phyloP scores from a whole-genome alignment of 768 basidiomycete species.

The Kwoniella sp. region DNA sequence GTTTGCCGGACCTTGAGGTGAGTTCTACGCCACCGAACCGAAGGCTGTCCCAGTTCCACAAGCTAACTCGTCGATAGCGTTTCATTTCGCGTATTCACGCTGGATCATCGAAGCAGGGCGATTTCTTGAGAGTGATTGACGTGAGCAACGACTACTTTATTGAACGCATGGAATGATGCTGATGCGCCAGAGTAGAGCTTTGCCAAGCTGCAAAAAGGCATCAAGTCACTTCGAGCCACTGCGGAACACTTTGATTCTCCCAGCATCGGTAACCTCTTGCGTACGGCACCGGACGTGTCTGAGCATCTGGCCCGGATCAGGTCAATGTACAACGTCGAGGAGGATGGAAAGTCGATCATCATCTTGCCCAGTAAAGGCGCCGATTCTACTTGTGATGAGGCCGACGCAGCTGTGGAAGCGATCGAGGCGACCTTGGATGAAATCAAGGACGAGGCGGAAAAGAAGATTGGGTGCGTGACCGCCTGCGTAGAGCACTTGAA shows the following conservation, averaged over 20 bases:
- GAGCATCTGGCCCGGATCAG: conserved; percentile 69
- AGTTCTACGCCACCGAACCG: no score
- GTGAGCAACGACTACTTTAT: conserved; percentile 54
- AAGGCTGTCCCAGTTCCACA: no score
- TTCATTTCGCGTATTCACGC: conserved; percentile 93
- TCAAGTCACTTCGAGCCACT: conserved; percentile 61
- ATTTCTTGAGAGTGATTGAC: conserved; percentile 76
- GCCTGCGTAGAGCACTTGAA: background rate
- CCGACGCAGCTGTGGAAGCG: conserved; percentile 64
- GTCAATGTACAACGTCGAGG: conserved; percentile 59
- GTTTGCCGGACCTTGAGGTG: conserved; percentile 64
- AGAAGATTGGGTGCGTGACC: conserved; percentile 31
- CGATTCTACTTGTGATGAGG: conserved; percentile 75
- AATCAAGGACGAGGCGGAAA: conserved; percentile 63
- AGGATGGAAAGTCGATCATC: conserved; percentile 51
- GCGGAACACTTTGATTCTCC: conserved; percentile 72
- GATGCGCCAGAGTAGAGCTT: conserved; percentile 59
- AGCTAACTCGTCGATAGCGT: no score
- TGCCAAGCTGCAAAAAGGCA: conserved; percentile 64
- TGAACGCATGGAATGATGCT: background rate
- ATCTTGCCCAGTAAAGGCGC: conserved; percentile 78
- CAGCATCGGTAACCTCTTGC: conserved; percentile 68
- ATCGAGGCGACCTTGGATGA: conserved; percentile 70
- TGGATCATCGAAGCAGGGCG: conserved; percentile 76
- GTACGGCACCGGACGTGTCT: conserved; percentile 73